Percentiles rank a stretch among this genome's conserved stretches.
Conservation (phyloP, 345 rosid species). For the Angophora floribunda region DNA sequence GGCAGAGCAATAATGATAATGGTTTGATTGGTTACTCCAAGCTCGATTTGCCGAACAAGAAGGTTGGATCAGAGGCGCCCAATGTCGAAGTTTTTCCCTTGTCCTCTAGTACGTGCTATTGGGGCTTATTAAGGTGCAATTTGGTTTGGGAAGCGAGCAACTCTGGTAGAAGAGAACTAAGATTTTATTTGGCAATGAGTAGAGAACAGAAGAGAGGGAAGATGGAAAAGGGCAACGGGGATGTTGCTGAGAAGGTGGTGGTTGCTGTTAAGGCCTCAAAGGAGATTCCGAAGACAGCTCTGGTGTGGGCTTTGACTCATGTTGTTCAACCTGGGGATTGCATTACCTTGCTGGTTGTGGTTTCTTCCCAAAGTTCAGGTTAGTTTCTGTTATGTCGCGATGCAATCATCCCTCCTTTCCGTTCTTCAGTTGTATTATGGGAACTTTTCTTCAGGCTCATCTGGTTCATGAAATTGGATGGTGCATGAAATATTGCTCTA, state of each 20-base stretch:
- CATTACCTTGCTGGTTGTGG: constrained; percentile 85
- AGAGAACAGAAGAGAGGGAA: constrained; percentile 45
- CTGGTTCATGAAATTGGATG: background rate
- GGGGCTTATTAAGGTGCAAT: background rate
- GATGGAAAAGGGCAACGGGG: constrained; percentile 39
- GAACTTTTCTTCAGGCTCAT: background rate
- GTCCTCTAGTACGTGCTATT: background rate
- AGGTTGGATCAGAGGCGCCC: background rate
- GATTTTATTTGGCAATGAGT: constrained; percentile 33
- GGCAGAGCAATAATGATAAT: constrained; percentile 15
- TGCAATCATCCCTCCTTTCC: background rate
- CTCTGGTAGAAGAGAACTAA: background rate
- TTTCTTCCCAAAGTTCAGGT: constrained; percentile 71
- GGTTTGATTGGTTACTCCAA: background rate
- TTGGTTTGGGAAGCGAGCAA: background rate
- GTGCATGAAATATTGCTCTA: background rate
- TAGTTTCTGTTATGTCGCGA: background rate
- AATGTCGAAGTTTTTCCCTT: background rate
- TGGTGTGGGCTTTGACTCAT: constrained; percentile 98
- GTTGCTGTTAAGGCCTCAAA: constrained; percentile 96
- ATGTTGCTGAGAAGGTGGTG: constrained; percentile 67
- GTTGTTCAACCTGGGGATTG: constrained; percentile 94
- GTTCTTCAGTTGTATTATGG: background rate
- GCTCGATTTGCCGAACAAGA: background rate
- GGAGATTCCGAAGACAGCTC: constrained; percentile 86